Evolutionary conservation across 1,139 yeast species (phyloP), one percentile per base, ranked within the genome.

Genomic region (Candida albicans): DNA sequence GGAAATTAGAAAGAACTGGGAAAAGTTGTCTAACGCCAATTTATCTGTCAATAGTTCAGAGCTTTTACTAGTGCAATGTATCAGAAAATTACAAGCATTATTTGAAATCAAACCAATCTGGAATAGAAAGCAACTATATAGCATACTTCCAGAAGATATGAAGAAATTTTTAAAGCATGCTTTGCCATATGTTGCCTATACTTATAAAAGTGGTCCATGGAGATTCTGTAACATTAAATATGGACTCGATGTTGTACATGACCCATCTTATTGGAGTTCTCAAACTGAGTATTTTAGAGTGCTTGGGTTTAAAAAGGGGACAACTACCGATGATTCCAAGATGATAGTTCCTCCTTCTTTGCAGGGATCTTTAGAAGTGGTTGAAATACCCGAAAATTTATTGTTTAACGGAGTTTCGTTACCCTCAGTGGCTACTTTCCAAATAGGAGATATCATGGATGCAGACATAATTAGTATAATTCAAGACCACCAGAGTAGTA

Each of bases 131-230:
- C 96, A 87, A 48, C 59, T 93, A 33, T 81, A 79, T 46, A 75
- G 78, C 48, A 65, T 87, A 35, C 70, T 81, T 1, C 85, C 89
- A 0, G 60, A 64, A 3, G 73, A 74, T 10, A 65, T 79, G 39
- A 68, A 74, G 49, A 67, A 76, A 47, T 75, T 77, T 14, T 63
- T 91, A 34, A 84, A 87, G 52, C 82, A 77, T 50, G 95, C 96
- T 0, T 65, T 95, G 40, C 96, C 98, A 0, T 83, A 87, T 57
- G 86, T 90, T 0, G 76, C 96, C 0, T 93, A 81, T 59, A 76
- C 87, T 33, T 87, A 83, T 61, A 81, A 85, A 29, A 86, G 86
- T 57, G 99, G 99, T 0, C 99, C 99, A 0, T 93, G 96, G 96
- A 75, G 98, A 56, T 89, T 89, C 50, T 80, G 95, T n/a, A 88